Percentiles rank a stretch among this genome's conserved stretches.
Conservation (phyloP, 208 protist species). For the Naegleria fowleri region DNA sequence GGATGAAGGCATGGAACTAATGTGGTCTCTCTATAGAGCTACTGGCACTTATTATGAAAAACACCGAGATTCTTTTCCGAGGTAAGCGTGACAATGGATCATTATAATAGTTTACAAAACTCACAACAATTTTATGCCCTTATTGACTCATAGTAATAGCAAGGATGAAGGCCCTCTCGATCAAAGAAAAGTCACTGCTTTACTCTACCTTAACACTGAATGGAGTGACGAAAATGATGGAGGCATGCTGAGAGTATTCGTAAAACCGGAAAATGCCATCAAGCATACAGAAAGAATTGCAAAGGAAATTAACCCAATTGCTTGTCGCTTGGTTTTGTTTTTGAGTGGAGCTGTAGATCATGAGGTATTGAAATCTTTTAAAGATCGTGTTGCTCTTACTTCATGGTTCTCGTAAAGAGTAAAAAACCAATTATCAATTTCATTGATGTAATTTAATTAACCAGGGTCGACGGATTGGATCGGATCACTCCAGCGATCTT, state of each 20-base stretch:
- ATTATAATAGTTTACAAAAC: too few species aligned
- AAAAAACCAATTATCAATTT: too few species aligned
- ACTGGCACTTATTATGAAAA: not conserved
- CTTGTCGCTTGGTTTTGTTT: not conserved
- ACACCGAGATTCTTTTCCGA: conserved; percentile 7
- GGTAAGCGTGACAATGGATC: too few species aligned
- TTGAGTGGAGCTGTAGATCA: conserved; percentile 16
- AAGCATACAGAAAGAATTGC: not conserved
- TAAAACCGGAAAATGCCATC: not conserved
- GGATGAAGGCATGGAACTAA: not conserved
- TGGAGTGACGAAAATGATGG: conserved; percentile 1
- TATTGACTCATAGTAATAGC: too few species aligned
- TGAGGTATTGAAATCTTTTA: not conserved
- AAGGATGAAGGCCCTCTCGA: not conserved
- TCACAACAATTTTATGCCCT: too few species aligned
- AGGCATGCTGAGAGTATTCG: not conserved
- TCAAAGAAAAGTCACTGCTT: conserved; percentile 2
- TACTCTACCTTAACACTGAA: not conserved
- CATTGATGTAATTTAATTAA: too few species aligned
- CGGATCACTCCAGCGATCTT: too few species aligned
- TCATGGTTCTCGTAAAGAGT: not conserved
- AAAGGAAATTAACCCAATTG: not conserved
- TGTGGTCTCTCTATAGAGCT: not conserved
- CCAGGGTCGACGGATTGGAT: too few species aligned
- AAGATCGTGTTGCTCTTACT: conserved; percentile 8